Conservation (phyloP, 2,329 filamentous ascomycete species). For the Trichophyton equinum region DNA sequence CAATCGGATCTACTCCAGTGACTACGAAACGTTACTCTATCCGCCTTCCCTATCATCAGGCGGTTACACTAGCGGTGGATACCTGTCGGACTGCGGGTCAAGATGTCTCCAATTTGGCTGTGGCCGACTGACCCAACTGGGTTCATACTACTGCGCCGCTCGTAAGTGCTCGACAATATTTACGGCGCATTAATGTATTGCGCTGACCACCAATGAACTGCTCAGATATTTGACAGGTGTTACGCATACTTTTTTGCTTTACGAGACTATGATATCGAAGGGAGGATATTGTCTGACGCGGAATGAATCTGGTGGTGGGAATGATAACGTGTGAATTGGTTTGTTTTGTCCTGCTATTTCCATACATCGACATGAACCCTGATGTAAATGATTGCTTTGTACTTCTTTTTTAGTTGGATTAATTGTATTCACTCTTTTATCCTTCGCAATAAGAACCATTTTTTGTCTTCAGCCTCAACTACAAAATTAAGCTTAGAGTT, state of each 20-base stretch:
- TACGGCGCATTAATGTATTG: background rate
- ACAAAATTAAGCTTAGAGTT: no score
- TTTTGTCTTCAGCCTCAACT: no score
- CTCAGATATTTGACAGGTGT: background rate
- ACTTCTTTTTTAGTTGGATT: background rate
- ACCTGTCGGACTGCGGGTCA: background rate
- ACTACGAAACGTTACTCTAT: background rate
- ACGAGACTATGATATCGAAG: background rate
- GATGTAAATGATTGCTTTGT: background rate
- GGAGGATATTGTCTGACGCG: background rate
- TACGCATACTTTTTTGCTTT: background rate
- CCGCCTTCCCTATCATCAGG: background rate
- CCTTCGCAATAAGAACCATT: no score
- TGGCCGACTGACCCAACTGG: background rate
- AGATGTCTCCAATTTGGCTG: background rate
- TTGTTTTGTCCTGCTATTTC: background rate
- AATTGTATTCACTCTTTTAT: no score
- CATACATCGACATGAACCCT: background rate
- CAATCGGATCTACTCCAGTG: background rate
- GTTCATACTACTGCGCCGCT: background rate
- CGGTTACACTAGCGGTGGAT: no score
- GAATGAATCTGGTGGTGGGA: background rate
- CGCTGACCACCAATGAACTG: background rate
- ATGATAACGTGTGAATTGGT: background rate
- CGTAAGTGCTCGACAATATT: background rate